Percentiles rank a stretch among this genome's conserved stretches.
Conservation (phyloP, 2,329 filamentous ascomycete species). For the Penicillium brevicompactum region DNA sequence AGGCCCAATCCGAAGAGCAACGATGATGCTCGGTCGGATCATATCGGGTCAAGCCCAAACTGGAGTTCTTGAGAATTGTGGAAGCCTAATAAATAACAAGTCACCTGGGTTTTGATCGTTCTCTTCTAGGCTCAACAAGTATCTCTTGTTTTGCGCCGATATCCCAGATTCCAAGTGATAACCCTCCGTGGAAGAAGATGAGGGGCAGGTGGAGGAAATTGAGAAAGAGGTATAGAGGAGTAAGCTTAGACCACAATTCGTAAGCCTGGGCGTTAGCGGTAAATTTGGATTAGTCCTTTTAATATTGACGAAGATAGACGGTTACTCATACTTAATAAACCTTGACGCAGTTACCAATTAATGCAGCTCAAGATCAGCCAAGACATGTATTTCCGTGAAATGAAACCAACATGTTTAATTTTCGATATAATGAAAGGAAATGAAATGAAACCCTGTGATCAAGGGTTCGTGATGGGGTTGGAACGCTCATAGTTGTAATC, state of each 20-base stretch:
- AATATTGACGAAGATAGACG: slow-evolving; percentile 6
- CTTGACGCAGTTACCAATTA: too few relatives aligned
- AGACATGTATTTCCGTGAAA: neutral
- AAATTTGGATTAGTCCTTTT: slow-evolving; percentile 14
- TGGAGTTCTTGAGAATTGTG: neutral
- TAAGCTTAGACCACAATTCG: slow-evolving; percentile 15
- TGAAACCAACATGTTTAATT: neutral
- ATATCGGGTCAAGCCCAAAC: slow-evolving; percentile 12
- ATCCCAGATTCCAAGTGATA: slow-evolving; percentile 3
- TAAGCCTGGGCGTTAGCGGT: slow-evolving; percentile 5
- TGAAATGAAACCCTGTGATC: neutral
- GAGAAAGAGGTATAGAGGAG: neutral
- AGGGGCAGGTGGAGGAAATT: slow-evolving; percentile 8
- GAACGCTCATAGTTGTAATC: slow-evolving; percentile 17
- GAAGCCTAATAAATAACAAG: neutral
- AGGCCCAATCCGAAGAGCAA: slow-evolving; percentile 7
- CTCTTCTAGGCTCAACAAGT: neutral
- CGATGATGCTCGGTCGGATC: slow-evolving; percentile 11
- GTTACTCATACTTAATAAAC: neutral
- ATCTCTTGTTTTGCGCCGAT: slow-evolving; percentile 15
- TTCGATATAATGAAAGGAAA: neutral
- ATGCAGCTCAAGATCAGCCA: too few relatives aligned
- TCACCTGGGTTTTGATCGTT: neutral
- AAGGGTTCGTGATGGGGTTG: slow-evolving; percentile 5
- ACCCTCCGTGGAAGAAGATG: slow-evolving; percentile 8